Conservation (phyloP, 306 rosid genomes). For the Prunus padus region DNA sequence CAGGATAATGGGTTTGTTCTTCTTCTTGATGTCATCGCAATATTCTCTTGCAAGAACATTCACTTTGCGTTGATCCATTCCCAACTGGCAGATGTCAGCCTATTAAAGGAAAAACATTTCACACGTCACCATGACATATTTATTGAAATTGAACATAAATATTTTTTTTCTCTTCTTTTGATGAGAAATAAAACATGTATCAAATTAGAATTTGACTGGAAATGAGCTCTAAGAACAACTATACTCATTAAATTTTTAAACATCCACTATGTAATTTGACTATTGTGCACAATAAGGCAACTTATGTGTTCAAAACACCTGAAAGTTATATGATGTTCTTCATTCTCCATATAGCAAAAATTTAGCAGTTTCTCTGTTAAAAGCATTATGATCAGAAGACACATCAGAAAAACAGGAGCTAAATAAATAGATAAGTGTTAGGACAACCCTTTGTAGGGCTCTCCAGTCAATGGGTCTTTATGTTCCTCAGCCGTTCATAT, state of each 20-base stretch:
- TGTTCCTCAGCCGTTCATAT: not conserved
- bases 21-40: constrained; percentile 80
- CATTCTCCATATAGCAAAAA: not conserved
- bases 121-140: not conserved
- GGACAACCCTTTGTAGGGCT: not conserved
- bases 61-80: constrained; percentile 93
- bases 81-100: constrained; percentile 96
- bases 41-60: constrained; percentile 87
- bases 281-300: too few species aligned
- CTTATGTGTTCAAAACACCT: too few species aligned
- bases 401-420: not conserved
- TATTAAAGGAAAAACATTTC: constrained; percentile 18
- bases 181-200: not conserved
- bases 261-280: too few species aligned
- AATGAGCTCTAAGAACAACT: too few species aligned
- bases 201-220: not conserved
- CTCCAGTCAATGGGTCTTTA: not conserved
- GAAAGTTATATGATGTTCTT: not conserved
- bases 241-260: too few species aligned
- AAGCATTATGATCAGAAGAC: not conserved
- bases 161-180: not conserved
- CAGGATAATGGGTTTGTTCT: constrained; percentile 82
- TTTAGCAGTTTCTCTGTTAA: not conserved
- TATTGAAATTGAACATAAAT: not conserved
- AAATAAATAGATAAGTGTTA: not conserved